phyloP scores from a whole-genome alignment of 495 filamentous ascomycete species.

The Trichoderma virens region DNA sequence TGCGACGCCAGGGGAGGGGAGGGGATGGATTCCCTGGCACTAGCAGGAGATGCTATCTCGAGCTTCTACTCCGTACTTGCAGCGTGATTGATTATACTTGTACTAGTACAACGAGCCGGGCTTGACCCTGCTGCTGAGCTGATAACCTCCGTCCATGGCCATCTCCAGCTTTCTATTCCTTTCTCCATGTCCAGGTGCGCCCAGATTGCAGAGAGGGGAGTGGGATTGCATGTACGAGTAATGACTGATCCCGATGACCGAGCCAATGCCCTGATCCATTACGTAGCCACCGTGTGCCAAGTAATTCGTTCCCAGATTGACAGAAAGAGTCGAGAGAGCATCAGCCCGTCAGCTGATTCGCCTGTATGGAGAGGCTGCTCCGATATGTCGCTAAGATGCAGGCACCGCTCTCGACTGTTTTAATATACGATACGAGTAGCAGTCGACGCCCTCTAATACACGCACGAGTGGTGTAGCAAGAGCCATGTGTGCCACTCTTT shows the following conservation, averaged over 20 bases:
- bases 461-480: too few relatives aligned
- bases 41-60: neutral
- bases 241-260: neutral
- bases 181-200: too few relatives aligned
- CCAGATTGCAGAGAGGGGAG: slow-evolving; percentile 1
- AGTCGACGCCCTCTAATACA: neutral
- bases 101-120: too few relatives aligned
- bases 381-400: neutral
- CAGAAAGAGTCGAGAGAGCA: too few relatives aligned
- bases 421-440: neutral
- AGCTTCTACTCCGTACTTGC: neutral
- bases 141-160: too few relatives aligned
- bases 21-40: neutral
- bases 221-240: neutral
- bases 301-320: neutral
- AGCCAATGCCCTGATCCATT: neutral
- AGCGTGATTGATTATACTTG: neutral
- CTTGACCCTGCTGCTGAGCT: too few relatives aligned
- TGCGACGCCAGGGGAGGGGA: neutral
- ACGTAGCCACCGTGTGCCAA: neutral
- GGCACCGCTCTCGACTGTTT: neutral
- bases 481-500: neutral
- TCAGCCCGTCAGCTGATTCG: slow-evolving; percentile 5
- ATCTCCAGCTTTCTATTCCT: neutral
- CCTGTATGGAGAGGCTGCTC: neutral